These are phyloP conservation scores for Penicillium odoratum DNA, from an alignment of 495 filamentous ascomycete species.

Conservation along the genomic window DNA sequence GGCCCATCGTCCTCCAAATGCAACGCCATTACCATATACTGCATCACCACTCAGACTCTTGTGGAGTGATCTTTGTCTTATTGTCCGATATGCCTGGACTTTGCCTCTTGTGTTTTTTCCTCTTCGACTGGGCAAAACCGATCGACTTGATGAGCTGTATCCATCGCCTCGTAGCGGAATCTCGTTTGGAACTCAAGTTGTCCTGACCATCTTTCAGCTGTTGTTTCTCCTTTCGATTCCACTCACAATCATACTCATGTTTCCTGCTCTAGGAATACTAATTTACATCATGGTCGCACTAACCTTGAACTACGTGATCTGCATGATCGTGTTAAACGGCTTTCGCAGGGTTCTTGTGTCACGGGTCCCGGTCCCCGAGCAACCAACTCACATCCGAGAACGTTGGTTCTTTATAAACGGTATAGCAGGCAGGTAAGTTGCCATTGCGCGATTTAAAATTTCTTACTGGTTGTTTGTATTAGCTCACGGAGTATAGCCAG, in stretches of 20 bases:
- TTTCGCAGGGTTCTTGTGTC: constrained; percentile 26
- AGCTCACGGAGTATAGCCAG: constrained; percentile 16
- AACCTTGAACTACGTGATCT: constrained; percentile 49
- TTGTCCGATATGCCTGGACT: constrained; percentile 49
- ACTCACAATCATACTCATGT: constrained; percentile 40
- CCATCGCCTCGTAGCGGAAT: constrained; percentile 47
- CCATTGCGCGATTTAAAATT: neutral
- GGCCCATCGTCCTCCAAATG: constrained; percentile 10
- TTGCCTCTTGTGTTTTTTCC: constrained; percentile 56
- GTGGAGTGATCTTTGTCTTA: constrained; percentile 53
- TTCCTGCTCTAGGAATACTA: constrained; percentile 53
- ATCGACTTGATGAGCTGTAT: constrained; percentile 58
- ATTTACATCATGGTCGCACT: constrained; percentile 36
- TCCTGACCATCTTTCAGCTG: constrained; percentile 44
- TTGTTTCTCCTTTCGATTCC: constrained; percentile 48
- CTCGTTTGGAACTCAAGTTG: constrained; percentile 49
- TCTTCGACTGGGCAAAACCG: constrained; percentile 48
- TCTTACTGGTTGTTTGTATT: neutral
- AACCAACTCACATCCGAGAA: constrained; percentile 29
- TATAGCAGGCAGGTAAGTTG: constrained; percentile 33
- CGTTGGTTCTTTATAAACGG: constrained; percentile 45
- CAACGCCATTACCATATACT: constrained; percentile 54
- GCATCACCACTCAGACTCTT: constrained; percentile 57
- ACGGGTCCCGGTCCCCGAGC: constrained; percentile 19
- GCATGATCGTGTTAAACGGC: constrained; percentile 47